phyloP scores from a whole-genome alignment of 176 grass and related monocot species.

The Echinochloa phyllopogon region DNA sequence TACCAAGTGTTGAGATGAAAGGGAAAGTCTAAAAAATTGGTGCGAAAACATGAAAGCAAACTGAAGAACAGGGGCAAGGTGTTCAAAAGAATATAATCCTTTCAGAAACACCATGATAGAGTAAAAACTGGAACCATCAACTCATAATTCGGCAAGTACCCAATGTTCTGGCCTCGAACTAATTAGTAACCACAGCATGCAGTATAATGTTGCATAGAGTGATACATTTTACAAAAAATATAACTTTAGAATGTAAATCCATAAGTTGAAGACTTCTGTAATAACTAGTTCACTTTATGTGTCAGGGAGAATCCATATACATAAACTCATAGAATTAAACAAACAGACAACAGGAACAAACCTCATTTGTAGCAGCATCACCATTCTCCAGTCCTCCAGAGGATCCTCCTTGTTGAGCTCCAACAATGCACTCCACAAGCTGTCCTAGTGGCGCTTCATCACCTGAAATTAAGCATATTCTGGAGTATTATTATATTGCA shows the following conservation, averaged over 20 bases:
- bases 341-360: constrained; percentile 15
- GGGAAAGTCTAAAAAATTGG: not conserved
- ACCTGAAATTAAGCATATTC: constrained; percentile 62
- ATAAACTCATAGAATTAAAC: constrained; percentile 14
- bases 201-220: constrained; percentile 9
- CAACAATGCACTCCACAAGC: constrained; percentile 79
- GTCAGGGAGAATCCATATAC: not conserved
- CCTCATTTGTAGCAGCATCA: constrained; percentile 55
- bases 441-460: constrained; percentile 61
- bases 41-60: constrained; percentile 3
- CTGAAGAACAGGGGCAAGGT: not conserved
- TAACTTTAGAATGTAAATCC: not conserved
- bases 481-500: constrained; percentile 29
- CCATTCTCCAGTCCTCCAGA: constrained; percentile 43
- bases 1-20: constrained; percentile 13
- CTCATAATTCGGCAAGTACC: not conserved
- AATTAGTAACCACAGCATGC: constrained; percentile 2
- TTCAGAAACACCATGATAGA: not conserved
- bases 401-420: constrained; percentile 47
- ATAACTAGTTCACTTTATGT: not conserved
- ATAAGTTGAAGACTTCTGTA: not conserved
- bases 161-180: constrained; percentile 34
- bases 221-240: constrained; percentile 5
- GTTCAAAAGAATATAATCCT: constrained; percentile 1
- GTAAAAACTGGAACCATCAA: constrained; percentile 7